Percentiles rank a stretch among this genome's conserved stretches.
Conservation (phyloP, 148 eudicot genomes). For the Rhododendron ovatum region DNA sequence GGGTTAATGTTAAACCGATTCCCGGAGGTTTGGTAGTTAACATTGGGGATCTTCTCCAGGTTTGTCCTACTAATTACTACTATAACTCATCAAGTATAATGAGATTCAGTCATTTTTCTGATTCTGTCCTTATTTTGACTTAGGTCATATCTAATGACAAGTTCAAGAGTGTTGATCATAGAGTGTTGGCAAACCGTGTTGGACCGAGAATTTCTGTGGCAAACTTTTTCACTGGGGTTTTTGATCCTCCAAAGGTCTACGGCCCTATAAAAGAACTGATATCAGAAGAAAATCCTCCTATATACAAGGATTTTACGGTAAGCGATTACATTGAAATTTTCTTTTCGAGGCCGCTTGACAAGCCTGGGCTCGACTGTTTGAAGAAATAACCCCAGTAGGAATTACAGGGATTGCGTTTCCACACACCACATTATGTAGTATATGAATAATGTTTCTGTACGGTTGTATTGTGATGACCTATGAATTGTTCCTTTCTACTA, state of each 20-base stretch:
- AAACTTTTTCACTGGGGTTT: neutral
- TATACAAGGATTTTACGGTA: conserved; percentile 4
- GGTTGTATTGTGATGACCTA: neutral
- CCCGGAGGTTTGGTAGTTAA: neutral
- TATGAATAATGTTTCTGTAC: neutral
- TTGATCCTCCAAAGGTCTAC: conserved; percentile 17
- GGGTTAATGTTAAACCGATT: conserved; percentile 8
- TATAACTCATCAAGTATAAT: neutral
- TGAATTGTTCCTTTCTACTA: neutral
- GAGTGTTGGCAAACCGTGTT: conserved; percentile 22
- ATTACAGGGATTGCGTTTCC: neutral
- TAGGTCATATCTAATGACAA: conserved; percentile 31
- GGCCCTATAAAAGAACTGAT: neutral
- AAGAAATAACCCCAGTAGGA: neutral
- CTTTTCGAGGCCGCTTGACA: neutral
- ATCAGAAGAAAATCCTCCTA: conserved; percentile 19
- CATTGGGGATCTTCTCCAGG: conserved; percentile 10
- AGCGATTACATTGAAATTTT: neutral
- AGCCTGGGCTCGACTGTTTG: neutral
- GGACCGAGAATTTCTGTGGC: conserved; percentile 45
- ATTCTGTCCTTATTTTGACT: neutral
- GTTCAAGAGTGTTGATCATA: conserved; percentile 14
- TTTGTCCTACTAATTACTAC: neutral
- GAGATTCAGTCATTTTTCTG: neutral
- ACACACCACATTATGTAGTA: neutral